Evolutionary conservation across 257 asterid species (phyloP).

Genomic region (Lycium barbarum): DNA sequence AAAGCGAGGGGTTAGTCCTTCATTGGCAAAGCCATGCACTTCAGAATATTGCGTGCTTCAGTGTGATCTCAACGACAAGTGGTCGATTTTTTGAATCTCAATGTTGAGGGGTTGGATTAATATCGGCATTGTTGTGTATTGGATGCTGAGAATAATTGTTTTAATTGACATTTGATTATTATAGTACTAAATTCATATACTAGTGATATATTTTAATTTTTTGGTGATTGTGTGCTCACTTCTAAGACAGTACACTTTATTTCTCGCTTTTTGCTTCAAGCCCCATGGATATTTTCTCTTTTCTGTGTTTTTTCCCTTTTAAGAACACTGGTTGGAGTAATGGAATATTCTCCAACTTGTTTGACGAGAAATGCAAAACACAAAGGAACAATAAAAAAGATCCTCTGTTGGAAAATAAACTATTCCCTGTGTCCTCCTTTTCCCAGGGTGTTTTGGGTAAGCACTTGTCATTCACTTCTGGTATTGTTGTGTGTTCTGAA

Average conservation of each 20-base stretch:
- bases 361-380: background rate
- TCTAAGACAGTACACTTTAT: background rate
- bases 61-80: background rate
- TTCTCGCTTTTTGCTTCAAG: background rate
- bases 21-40: background rate
- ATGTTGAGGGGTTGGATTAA: background rate
- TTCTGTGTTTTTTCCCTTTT: background rate
- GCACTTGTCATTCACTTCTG: background rate
- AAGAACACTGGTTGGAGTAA: background rate
- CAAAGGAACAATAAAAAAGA: background rate
- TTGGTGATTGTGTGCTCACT: background rate
- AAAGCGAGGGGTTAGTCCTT: background rate
- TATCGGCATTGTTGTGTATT: background rate
- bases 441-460: constrained; percentile 5
- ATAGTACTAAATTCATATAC: background rate
- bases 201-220: background rate
- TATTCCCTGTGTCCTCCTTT: background rate
- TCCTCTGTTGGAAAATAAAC: background rate
- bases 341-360: background rate
- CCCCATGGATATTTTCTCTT: background rate
- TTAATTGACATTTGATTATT: background rate
- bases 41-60: background rate
- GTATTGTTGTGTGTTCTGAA: background rate
- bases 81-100: background rate
- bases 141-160: background rate